phyloP scores from a whole-genome alignment of 2,329 filamentous ascomycete species.

The Cadophora malorum region DNA sequence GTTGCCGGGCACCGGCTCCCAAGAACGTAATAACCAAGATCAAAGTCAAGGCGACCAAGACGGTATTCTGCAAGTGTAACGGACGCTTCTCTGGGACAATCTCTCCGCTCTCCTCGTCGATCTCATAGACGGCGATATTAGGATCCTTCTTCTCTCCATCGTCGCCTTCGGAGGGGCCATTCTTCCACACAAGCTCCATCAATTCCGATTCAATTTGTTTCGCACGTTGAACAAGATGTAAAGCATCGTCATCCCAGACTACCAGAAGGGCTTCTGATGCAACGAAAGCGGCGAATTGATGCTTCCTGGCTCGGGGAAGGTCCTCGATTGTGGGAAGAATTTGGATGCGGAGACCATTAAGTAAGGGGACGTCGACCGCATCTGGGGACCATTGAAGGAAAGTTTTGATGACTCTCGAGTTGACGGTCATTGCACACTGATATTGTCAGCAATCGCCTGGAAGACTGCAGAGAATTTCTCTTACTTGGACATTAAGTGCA shows the following conservation, averaged over 20 bases:
- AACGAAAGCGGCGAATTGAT: slow-evolving; percentile 82
- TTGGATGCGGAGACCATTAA: slow-evolving; percentile 79
- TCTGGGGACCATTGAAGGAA: slow-evolving; percentile 77
- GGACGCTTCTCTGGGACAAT: slow-evolving; percentile 68
- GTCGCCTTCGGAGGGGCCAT: slow-evolving; percentile 53
- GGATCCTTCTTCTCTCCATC: slow-evolving; percentile 57
- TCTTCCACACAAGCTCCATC: slow-evolving; percentile 79
- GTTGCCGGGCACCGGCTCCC: slow-evolving; percentile 72
- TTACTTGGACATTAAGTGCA: slow-evolving; percentile 74
- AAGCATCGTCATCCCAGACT: slow-evolving; percentile 83
- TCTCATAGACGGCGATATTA: slow-evolving; percentile 57
- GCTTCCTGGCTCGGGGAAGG: slow-evolving; percentile 72
- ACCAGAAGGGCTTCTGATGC: slow-evolving; percentile 73
- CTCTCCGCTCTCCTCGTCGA: slow-evolving; percentile 76
- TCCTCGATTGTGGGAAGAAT: slow-evolving; percentile 76
- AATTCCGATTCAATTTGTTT: slow-evolving; percentile 77
- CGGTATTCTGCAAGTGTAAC: slow-evolving; percentile 72
- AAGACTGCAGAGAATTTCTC: slow-evolving; percentile 32
- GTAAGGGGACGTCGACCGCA: slow-evolving; percentile 75
- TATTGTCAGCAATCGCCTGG: slow-evolving; percentile 32
- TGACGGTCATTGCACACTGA: slow-evolving; percentile 80
- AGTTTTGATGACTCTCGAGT: slow-evolving; percentile 79
- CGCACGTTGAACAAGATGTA: slow-evolving; percentile 72
- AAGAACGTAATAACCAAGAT: slow-evolving; percentile 69
- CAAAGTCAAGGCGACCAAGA: slow-evolving; percentile 71